phyloP scores from a whole-genome alignment of 805 yeast species.

The Candida odintsovae region DNA sequence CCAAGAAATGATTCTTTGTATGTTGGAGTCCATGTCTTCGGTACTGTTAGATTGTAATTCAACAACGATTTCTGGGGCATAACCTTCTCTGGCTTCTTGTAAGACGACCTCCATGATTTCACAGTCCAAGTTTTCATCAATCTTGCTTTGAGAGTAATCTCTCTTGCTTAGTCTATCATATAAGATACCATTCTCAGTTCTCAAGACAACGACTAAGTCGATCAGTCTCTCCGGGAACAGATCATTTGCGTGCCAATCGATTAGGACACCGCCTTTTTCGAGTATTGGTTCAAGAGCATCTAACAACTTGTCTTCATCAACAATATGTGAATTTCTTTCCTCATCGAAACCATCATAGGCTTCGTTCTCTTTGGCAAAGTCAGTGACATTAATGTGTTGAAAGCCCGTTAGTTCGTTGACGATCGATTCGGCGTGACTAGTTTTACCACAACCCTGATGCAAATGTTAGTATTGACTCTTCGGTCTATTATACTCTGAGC shows the following conservation, averaged over 20 bases:
- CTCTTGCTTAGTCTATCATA: slow-evolving; percentile 73
- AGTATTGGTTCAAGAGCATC: slow-evolving; percentile 77
- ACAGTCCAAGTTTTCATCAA: slow-evolving; percentile 89
- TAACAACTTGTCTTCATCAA: slow-evolving; percentile 84
- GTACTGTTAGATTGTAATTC: slow-evolving; percentile 67
- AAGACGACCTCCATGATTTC: slow-evolving; percentile 93
- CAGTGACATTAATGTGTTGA: slow-evolving; percentile 61
- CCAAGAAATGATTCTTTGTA: slow-evolving; percentile 74
- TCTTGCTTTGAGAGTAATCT: slow-evolving; percentile 73
- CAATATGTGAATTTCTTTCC: slow-evolving; percentile 77
- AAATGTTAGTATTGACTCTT: neutral
- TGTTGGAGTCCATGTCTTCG: slow-evolving; percentile 79
- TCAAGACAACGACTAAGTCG: slow-evolving; percentile 84
- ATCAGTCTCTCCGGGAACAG: slow-evolving; percentile 89
- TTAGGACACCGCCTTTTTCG: slow-evolving; percentile 78
- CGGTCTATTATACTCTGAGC: too few relatives aligned
- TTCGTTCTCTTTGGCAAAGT: slow-evolving; percentile 70
- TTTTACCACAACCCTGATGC: slow-evolving; percentile 65
- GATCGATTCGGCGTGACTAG: slow-evolving; percentile 65
- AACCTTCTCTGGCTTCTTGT: slow-evolving; percentile 82
- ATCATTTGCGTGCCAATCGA: slow-evolving; percentile 98
- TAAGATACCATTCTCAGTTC: slow-evolving; percentile 66
- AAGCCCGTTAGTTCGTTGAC: slow-evolving; percentile 43
- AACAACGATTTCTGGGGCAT: slow-evolving; percentile 74
- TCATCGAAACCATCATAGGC: slow-evolving; percentile 85